Evolutionary conservation across 805 yeast species (phyloP).

Genomic region (Monosporozyma unispora): DNA sequence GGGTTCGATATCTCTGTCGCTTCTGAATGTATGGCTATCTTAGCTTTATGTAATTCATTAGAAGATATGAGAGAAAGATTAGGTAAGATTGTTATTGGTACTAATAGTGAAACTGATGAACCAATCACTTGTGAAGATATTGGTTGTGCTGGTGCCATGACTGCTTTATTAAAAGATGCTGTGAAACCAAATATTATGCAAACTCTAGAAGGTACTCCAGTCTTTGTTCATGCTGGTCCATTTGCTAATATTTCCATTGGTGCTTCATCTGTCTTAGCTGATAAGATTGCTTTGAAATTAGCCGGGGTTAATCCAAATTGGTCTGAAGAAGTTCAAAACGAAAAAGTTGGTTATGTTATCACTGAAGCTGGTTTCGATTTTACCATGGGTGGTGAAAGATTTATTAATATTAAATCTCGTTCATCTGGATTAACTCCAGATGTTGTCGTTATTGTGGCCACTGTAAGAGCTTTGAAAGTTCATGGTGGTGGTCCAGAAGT

Average conservation of each 20-base stretch:
- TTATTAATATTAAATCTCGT: slow-evolving; percentile 91
- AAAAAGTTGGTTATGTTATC: slow-evolving; percentile 66
- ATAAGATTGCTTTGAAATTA: slow-evolving; percentile 81
- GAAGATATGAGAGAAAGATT: slow-evolving; percentile 80
- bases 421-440: slow-evolving; percentile 83
- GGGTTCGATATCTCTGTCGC: slow-evolving; percentile 99
- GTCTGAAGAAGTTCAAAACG: background rate
- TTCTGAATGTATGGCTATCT: slow-evolving; percentile 90
- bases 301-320: slow-evolving; percentile 48
- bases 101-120: slow-evolving; percentile 43
- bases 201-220: slow-evolving; percentile 95
- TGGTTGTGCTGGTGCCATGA: slow-evolving; percentile 94
- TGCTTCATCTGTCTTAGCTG: slow-evolving; percentile 91
- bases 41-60: slow-evolving; percentile 72
- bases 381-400: slow-evolving; percentile 98
- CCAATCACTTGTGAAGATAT: slow-evolving; percentile 92
- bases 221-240: slow-evolving; percentile 95
- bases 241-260: slow-evolving; percentile 97
- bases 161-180: slow-evolving; percentile 92
- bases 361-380: slow-evolving; percentile 98
- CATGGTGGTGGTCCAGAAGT: slow-evolving; percentile 99
- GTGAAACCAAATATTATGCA: slow-evolving; percentile 96
- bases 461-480: slow-evolving; percentile 90
- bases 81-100: slow-evolving; percentile 84
- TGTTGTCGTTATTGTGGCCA: slow-evolving; percentile 88